A percentile compares a stretch with the other conserved stretches of the same genome.
Conservation (phyloP, 2,329 filamentous ascomycete species). For the Botrytis paeoniae region DNA sequence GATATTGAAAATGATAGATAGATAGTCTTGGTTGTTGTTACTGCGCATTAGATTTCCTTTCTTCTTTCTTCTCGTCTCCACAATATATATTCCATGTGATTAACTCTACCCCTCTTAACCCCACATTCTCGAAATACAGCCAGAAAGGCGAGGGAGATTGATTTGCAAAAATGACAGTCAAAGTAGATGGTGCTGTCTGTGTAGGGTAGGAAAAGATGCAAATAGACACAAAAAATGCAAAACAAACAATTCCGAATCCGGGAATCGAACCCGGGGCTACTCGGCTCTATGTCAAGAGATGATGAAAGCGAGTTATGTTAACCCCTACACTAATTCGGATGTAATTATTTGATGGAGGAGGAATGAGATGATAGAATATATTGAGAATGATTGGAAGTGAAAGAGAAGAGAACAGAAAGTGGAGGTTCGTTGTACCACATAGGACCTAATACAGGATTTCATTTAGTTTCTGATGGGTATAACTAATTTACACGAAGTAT, state of each 20-base stretch:
- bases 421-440: no score
- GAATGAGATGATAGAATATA: no score
- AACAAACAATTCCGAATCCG: not conserved
- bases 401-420: no score
- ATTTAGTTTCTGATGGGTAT: no score
- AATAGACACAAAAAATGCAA: not conserved
- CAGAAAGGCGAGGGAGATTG: not conserved
- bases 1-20: not conserved
- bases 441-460: no score
- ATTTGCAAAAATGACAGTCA: not conserved
- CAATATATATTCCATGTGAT: not conserved
- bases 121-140: not conserved
- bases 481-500: no score
- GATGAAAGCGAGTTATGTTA: not conserved
- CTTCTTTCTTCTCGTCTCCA: not conserved
- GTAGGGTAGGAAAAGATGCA: not conserved
- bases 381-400: rapidly evolving
- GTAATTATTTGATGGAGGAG: rapidly evolving
- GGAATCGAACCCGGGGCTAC: not conserved
- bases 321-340: not conserved
- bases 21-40: no score
- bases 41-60: not conserved
- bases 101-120: not conserved
- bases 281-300: not conserved
- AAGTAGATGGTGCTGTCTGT: not conserved